These are phyloP conservation scores for Aspergillus sp. DNA, from an alignment of 2,329 filamentous ascomycete genomes.

Conservation along the genomic window DNA sequence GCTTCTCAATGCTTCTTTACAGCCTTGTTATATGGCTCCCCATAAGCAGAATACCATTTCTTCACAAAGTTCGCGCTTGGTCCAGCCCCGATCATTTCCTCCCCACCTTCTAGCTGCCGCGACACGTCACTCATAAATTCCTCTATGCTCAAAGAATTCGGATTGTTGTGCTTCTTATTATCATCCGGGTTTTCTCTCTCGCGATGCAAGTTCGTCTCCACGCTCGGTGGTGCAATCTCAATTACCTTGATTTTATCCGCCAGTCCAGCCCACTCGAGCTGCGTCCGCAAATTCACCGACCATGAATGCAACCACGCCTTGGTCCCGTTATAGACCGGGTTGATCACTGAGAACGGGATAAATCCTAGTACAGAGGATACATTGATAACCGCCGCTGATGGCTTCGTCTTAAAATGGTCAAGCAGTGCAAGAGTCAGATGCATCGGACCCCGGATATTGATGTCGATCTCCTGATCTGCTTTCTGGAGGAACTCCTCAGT, in stretches of 20 bases:
- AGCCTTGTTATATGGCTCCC: constrained; percentile 29
- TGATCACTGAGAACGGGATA: constrained; percentile 54
- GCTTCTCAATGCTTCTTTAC: not conserved
- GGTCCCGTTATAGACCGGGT: constrained; percentile 60
- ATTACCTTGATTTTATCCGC: constrained; percentile 48
- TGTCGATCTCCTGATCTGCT: constrained; percentile 58
- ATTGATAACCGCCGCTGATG: constrained; percentile 52
- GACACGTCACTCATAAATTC: constrained; percentile 56
- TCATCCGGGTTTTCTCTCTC: constrained; percentile 58
- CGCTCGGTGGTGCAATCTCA: constrained; percentile 57
- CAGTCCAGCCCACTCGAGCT: constrained; percentile 40
- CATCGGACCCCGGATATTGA: constrained; percentile 60
- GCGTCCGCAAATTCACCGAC: constrained; percentile 55
- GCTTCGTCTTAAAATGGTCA: constrained; percentile 46
- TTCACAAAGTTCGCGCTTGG: constrained; percentile 42
- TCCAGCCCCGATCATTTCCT: constrained; percentile 52
- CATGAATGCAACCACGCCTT: constrained; percentile 61
- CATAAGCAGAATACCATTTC: constrained; percentile 47
- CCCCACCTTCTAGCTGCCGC: constrained; percentile 47
- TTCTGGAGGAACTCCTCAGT: constrained; percentile 41
- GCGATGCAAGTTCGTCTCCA: constrained; percentile 56
- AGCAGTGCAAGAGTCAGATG: constrained; percentile 53
- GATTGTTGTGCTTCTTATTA: constrained; percentile 59
- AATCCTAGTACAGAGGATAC: constrained; percentile 56
- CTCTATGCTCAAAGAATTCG: constrained; percentile 47